These are phyloP conservation scores for Spiraea crenata DNA, from an alignment of 331 rosid genomes.

Conservation along the genomic window DNA sequence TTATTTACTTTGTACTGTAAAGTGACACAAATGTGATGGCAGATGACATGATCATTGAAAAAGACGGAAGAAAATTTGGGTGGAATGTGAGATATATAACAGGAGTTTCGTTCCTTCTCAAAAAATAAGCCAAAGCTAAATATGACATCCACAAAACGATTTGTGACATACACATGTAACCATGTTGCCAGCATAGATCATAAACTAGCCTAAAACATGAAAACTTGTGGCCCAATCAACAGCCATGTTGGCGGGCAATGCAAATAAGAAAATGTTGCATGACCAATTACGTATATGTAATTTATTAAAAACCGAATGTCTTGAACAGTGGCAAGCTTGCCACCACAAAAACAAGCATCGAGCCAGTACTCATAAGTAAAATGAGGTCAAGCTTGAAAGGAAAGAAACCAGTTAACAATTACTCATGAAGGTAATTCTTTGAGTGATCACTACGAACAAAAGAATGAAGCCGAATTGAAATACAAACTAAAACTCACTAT, in stretches of 20 bases:
- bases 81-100: no score
- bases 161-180: no score
- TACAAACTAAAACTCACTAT: constrained; percentile 27
- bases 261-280: no score
- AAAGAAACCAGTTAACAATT: neutral
- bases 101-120: no score
- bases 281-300: no score
- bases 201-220: no score
- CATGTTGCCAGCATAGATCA: no score
- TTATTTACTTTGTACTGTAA: neutral
- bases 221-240: no score
- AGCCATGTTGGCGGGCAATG: no score
- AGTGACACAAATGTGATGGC: neutral
- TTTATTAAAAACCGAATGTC: no score
- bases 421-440: neutral
- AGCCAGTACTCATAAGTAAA: neutral
- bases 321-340: neutral
- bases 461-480: constrained; percentile 38
- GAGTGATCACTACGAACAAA: neutral
- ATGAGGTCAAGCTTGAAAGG: neutral
- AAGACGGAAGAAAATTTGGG: neutral
- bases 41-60: neutral
- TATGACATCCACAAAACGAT: no score
- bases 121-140: no score
- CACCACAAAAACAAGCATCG: neutral